A percentile compares a stretch with the other conserved stretches of the same genome.
Evolutionary conservation across 306 rosid genomes (phyloP).

Genomic region (Argentina anserina): DNA sequence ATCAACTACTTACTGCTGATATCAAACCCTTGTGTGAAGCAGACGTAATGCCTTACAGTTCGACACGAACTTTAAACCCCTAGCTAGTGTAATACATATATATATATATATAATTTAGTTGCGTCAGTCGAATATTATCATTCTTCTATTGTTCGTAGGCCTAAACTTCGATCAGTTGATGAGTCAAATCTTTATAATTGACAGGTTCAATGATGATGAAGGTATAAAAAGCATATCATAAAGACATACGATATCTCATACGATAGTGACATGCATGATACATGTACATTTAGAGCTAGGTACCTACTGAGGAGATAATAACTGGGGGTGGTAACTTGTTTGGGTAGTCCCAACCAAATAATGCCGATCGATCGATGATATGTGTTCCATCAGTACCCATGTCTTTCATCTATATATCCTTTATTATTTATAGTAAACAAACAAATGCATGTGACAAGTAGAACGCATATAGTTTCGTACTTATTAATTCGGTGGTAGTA

Average conservation of each 20-base stretch:
- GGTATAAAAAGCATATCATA: not conserved
- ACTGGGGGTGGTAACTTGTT: slow-evolving; percentile 2
- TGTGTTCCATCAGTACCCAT: not conserved
- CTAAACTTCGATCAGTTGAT: not conserved
- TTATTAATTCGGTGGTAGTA: not conserved
- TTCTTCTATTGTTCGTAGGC: not conserved
- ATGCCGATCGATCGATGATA: not conserved
- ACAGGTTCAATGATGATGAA: not conserved
- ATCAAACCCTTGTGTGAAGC: not conserved
- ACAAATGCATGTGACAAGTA: not conserved
- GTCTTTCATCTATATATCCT: not conserved
- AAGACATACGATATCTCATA: not conserved
- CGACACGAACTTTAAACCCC: not conserved
- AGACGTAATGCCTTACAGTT: too few species aligned
- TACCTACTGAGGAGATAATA: not conserved
- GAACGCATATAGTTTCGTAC: not conserved
- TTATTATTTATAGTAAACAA: not conserved
- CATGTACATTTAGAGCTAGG: not conserved
- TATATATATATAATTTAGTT: not conserved
- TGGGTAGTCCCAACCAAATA: not conserved
- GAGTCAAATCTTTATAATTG: not conserved
- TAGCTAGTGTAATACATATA: too few species aligned
- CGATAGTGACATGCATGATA: not conserved
- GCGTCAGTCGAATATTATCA: not conserved
- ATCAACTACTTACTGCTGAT: not conserved